These are phyloP conservation scores for Nannizziopsis arthrosporioides DNA, from an alignment of 2,329 filamentous ascomycete genomes.

Conservation along the genomic window DNA sequence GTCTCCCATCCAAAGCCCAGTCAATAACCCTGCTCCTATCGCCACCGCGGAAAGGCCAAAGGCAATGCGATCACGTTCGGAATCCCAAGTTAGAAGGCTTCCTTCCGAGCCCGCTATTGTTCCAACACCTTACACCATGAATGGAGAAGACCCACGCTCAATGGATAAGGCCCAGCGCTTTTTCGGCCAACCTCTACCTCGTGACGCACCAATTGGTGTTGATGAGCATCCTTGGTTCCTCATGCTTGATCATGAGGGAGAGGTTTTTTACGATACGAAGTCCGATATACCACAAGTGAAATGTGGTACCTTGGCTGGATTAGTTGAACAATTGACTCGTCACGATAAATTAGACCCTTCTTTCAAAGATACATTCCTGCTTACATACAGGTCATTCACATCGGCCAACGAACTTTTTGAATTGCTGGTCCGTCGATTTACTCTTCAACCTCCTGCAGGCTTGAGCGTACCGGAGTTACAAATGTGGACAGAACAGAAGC, in stretches of 20 bases:
- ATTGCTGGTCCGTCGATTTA: conserved; percentile 80
- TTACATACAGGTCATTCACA: conserved; percentile 94
- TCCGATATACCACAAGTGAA: conserved; percentile 63
- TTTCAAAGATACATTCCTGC: conserved; percentile 95
- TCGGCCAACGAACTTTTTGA: conserved; percentile 83
- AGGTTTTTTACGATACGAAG: conserved; percentile 83
- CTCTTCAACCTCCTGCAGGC: conserved; percentile 78
- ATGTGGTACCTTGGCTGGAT: conserved; percentile 73
- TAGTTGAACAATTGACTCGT: conserved; percentile 89
- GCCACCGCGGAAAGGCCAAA: conserved; percentile 27
- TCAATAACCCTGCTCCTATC: conserved; percentile 17
- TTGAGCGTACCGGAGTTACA: conserved; percentile 66
- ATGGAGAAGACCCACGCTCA: conserved; percentile 30
- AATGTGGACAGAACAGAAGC: conserved; percentile 83
- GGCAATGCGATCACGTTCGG: conserved; percentile 19
- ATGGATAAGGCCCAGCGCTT: conserved; percentile 39
- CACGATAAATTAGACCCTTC: conserved; percentile 91
- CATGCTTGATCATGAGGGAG: conserved; percentile 73
- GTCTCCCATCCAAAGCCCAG: conserved; percentile 47
- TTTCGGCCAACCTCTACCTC: conserved; percentile 37
- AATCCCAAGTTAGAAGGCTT: conserved; percentile 27
- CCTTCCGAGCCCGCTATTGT: conserved; percentile 33
- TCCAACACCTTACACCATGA: conserved; percentile 31
- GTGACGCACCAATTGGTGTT: conserved; percentile 21
- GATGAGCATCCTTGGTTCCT: conserved; percentile 57